These are phyloP conservation scores for Helicostylum pulchrum DNA, from an alignment of 192 early-diverging fungal species.

Conservation along the genomic window DNA sequence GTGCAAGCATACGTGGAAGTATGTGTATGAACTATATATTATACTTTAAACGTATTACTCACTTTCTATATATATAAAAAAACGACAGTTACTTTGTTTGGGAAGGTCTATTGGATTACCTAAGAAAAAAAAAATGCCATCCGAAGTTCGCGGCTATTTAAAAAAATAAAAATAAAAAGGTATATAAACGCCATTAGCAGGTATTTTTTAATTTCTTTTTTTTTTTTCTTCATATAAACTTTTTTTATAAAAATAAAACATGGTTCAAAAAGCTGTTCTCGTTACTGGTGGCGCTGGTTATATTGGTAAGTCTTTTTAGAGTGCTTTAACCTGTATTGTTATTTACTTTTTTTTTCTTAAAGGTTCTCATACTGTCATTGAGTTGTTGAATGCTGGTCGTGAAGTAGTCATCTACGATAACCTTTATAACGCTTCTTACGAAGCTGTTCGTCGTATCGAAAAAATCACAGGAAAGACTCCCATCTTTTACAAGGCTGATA, in stretches of 20 bases:
- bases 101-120: neutral
- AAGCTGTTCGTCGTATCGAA: conserved; percentile 70
- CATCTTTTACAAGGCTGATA: conserved; percentile 75
- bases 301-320: conserved; percentile 52
- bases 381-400: conserved; percentile 65
- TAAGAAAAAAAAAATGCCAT: neutral
- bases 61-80: neutral
- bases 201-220: neutral
- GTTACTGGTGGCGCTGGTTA: conserved; percentile 82
- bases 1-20: neutral
- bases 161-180: neutral
- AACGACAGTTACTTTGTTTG: neutral
- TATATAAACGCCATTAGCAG: neutral
- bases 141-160: neutral
- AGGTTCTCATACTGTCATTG: conserved; percentile 83
- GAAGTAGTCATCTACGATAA: conserved; percentile 89
- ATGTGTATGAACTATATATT: too few species aligned
- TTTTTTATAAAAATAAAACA: conserved; percentile 7
- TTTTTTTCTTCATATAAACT: neutral
- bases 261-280: conserved; percentile 37
- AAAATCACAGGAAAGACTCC: conserved; percentile 55
- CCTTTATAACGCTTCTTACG: conserved; percentile 71
- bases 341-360: neutral
- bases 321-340: neutral
- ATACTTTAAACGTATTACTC: too few species aligned